These are phyloP conservation scores for Colletotrichum viniferum DNA, from an alignment of 2,329 filamentous ascomycete genomes.

Conservation along the genomic window DNA sequence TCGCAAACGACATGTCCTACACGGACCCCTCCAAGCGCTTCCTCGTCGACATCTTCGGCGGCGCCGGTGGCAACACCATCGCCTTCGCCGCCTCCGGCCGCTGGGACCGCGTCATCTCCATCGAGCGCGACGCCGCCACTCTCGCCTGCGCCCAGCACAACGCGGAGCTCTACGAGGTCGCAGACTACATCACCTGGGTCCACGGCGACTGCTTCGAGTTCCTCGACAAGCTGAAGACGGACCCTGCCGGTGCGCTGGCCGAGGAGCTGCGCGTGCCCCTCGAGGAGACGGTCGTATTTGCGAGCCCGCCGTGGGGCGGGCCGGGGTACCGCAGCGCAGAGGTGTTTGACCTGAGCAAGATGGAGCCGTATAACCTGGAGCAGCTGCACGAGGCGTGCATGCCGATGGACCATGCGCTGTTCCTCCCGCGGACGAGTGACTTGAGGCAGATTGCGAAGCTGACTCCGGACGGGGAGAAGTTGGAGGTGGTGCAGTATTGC, in stretches of 20 bases:
- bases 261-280: conserved; percentile 45
- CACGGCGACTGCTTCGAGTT: conserved; percentile 85
- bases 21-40: conserved; percentile 61
- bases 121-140: conserved; percentile 82
- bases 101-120: conserved; percentile 85
- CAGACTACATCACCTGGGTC: conserved; percentile 78
- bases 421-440: conserved; percentile 84
- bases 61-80: conserved; percentile 92
- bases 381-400: conserved; percentile 68
- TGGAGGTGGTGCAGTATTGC: conserved; percentile 87
- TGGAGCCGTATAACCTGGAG: conserved; percentile 83
- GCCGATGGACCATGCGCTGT: conserved; percentile 70
- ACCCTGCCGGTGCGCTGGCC: conserved; percentile 39
- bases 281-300: conserved; percentile 53
- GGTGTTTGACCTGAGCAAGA: conserved; percentile 82
- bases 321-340: conserved; percentile 61
- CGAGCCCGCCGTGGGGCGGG: conserved; percentile 66
- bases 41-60: conserved; percentile 88
- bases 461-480: conserved; percentile 54
- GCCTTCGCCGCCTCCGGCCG: conserved; percentile 84
- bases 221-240: conserved; percentile 50
- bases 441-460: conserved; percentile 75
- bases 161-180: conserved; percentile 81
- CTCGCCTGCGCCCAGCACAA: conserved; percentile 93
- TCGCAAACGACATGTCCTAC: conserved; percentile 73